phyloP scores from a whole-genome alignment of 495 filamentous ascomycete genomes.

The Penicillium antarcticum region DNA sequence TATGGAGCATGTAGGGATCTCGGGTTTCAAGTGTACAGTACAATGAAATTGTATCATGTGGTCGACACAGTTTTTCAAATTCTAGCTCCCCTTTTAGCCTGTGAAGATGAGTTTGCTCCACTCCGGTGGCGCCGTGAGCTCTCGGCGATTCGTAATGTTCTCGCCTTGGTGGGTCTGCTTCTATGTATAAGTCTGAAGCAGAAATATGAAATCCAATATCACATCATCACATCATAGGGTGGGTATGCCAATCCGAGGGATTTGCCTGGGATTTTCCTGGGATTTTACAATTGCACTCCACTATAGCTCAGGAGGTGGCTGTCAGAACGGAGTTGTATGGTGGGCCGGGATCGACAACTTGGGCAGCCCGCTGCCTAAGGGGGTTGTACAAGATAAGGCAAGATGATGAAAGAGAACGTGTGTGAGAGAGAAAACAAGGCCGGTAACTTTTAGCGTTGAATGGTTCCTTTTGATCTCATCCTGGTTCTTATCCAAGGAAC shows the following conservation, averaged over 20 bases:
- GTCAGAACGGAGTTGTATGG: background rate
- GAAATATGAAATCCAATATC: background rate
- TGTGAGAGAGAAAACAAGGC: background rate
- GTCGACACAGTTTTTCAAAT: background rate
- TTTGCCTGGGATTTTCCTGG: no score
- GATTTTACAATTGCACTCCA: background rate
- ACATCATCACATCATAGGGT: background rate
- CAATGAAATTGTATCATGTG: no score
- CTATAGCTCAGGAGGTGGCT: slow-evolving; percentile 1
- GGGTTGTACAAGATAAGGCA: background rate
- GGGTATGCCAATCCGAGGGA: background rate
- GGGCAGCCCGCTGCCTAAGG: background rate
- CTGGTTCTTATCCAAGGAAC: background rate
- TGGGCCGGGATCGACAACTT: slow-evolving; percentile 3
- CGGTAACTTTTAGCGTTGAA: no score
- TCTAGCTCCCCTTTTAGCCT: background rate
- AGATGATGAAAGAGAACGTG: background rate
- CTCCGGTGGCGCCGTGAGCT: slow-evolving; percentile 12
- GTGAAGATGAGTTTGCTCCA: background rate
- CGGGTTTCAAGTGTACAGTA: no score
- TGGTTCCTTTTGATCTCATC: no score
- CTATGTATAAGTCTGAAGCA: slow-evolving; percentile 14
- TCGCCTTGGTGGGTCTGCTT: slow-evolving; percentile 12
- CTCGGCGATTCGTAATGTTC: slow-evolving; percentile 16
- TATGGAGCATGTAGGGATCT: background rate